Percentiles rank a stretch among this genome's conserved stretches.
Evolutionary conservation across 2,329 filamentous ascomycete genomes (phyloP).

Genomic region (Cryphonectria naterciae): DNA sequence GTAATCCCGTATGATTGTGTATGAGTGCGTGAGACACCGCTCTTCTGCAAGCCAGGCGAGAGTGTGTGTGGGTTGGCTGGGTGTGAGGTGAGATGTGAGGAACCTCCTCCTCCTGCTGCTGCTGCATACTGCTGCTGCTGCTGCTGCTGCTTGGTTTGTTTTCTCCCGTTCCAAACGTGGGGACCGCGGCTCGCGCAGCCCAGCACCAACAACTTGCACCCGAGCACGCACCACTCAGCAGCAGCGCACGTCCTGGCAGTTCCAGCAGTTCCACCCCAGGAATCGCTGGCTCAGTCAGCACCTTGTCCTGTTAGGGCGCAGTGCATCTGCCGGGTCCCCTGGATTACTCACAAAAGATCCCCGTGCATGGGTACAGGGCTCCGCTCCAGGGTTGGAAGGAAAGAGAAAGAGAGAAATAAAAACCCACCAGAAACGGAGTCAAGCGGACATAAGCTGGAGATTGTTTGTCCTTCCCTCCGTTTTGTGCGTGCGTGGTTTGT

Average conservation of each 20-base stretch:
- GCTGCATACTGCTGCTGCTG: constrained; percentile 6
- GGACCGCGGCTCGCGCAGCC: constrained; percentile 5
- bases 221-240: not conserved
- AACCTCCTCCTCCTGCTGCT: constrained; percentile 5
- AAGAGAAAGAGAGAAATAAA: no score
- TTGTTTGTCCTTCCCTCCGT: not conserved
- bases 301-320: constrained; percentile 26
- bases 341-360: constrained; percentile 9
- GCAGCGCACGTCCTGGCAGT: not conserved
- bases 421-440: not conserved
- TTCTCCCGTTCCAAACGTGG: not conserved
- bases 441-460: not conserved
- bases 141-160: constrained; percentile 6
- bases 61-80: not conserved
- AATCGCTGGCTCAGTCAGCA: constrained; percentile 27
- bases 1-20: constrained; percentile 17
- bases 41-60: constrained; percentile 16
- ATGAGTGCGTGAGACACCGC: constrained; percentile 16
- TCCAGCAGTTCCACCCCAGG: constrained; percentile 1
- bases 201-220: not conserved
- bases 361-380: not conserved
- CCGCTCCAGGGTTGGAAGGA: not conserved
- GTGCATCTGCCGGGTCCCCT: constrained; percentile 9
- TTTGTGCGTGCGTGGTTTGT: not conserved
- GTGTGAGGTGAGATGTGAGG: constrained; percentile 6